A percentile compares a stretch with the other conserved stretches of the same genome.
Conservation (phyloP, 2,329 filamentous ascomycete species). For the Paramyrothecium sp. region DNA sequence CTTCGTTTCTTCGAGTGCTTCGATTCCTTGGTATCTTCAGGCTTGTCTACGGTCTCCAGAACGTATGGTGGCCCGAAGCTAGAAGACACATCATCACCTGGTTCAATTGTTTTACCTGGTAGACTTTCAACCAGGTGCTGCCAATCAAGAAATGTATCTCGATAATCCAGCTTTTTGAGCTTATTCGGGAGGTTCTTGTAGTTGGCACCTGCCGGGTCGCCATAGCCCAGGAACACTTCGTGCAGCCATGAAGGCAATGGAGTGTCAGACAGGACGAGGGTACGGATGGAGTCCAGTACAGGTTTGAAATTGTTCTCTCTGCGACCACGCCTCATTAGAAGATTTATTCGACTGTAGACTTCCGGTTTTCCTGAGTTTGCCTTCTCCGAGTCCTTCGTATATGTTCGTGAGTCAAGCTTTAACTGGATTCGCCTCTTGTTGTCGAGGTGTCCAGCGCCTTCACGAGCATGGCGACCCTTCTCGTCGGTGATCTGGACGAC, state of each 20-base stretch:
- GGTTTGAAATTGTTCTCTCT: conserved; percentile 98
- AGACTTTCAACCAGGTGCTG: conserved; percentile 88
- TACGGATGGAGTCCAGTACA: conserved; percentile 87
- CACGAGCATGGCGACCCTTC: conserved; percentile 70
- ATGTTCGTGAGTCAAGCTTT: conserved; percentile 76
- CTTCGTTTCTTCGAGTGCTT: conserved; percentile 84
- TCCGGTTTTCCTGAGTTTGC: conserved; percentile 67
- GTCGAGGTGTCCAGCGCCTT: conserved; percentile 59
- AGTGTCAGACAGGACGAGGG: conserved; percentile 79
- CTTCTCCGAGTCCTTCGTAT: conserved; percentile 71
- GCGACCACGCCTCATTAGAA: conserved; percentile 78
- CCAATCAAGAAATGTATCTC: conserved; percentile 95
- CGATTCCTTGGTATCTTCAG: conserved; percentile 44
- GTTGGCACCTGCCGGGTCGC: conserved; percentile 83
- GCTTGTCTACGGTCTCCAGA: conserved; percentile 63
- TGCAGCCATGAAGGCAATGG: conserved; percentile 89
- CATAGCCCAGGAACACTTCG: conserved; percentile 96
- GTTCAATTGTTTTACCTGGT: conserved; percentile 83
- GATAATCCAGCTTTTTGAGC: conserved; percentile 78
- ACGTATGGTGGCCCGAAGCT: conserved; percentile 89
- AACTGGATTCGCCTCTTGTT: conserved; percentile 73
- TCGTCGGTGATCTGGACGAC: conserved; percentile 85
- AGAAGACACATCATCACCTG: conserved; percentile 65
- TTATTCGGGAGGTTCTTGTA: conserved; percentile 81
- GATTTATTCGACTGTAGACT: conserved; percentile 80